Conservation (phyloP, 371 early-diverging fungal species). For the Lichtheimia corymbifera region DNA sequence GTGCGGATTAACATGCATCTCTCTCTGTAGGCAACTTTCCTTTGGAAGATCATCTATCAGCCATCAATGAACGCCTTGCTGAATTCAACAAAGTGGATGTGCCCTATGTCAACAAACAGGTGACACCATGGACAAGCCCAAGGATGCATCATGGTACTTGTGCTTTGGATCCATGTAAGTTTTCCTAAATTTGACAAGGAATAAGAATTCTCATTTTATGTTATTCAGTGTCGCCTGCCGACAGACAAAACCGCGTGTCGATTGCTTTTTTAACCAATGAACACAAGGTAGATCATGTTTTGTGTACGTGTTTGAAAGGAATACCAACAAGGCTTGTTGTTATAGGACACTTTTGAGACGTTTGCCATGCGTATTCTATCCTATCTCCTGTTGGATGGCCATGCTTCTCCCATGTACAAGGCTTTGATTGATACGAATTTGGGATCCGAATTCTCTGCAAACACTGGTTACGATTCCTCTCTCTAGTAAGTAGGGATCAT, state of each 20-base stretch:
- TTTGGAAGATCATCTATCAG: slow-evolving; percentile 71
- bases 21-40: slow-evolving; percentile 62
- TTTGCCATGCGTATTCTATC: slow-evolving; percentile 82
- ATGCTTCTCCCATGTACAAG: slow-evolving; percentile 92
- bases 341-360: slow-evolving; percentile 77
- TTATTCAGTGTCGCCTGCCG: slow-evolving; percentile 68
- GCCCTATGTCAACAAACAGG: slow-evolving; percentile 55
- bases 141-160: slow-evolving; percentile 55
- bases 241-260: slow-evolving; percentile 79
- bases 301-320: neutral
- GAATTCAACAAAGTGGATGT: slow-evolving; percentile 35
- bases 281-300: slow-evolving; percentile 48
- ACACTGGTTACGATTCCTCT: slow-evolving; percentile 84
- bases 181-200: neutral
- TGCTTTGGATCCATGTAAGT: slow-evolving; percentile 68
- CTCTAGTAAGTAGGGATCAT: slow-evolving; percentile 40
- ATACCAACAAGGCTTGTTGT: neutral
- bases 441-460: slow-evolving; percentile 90
- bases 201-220: neutral
- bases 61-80: slow-evolving; percentile 62
- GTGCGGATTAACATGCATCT: neutral
- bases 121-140: slow-evolving; percentile 53
- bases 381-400: slow-evolving; percentile 82
- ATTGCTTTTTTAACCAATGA: slow-evolving; percentile 82
- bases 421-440: slow-evolving; percentile 91